Percentiles rank a stretch among this genome's conserved stretches.
Evolutionary conservation across 2,329 filamentous ascomycete species (phyloP).

Genomic region (Paraphoma sp.): DNA sequence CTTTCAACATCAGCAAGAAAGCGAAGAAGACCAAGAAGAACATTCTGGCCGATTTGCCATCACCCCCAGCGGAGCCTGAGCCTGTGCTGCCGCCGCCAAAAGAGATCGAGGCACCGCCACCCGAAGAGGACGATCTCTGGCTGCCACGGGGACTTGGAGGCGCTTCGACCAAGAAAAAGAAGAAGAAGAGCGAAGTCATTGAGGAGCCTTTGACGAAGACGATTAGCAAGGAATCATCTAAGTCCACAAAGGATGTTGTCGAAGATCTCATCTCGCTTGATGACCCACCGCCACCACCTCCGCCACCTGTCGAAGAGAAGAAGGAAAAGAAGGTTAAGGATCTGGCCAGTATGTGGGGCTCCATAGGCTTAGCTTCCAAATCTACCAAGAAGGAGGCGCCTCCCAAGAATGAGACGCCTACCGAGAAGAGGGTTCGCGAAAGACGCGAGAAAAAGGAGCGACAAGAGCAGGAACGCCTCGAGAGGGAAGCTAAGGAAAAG

Average conservation of each 20-base stretch:
- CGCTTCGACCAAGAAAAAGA: slow-evolving; percentile 40
- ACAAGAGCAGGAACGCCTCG: slow-evolving; percentile 26
- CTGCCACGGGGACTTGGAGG: slow-evolving; percentile 22
- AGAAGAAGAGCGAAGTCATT: slow-evolving; percentile 39
- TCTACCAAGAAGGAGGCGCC: slow-evolving; percentile 32
- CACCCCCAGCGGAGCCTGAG: slow-evolving; percentile 54
- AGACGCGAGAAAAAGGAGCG: slow-evolving; percentile 38
- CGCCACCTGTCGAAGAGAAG: slow-evolving; percentile 24
- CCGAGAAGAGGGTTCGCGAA: slow-evolving; percentile 47
- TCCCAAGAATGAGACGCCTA: slow-evolving; percentile 44
- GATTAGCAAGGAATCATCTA: slow-evolving; percentile 34
- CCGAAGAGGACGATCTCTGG: slow-evolving; percentile 41
- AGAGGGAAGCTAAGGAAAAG: slow-evolving; percentile 53
- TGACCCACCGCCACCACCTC: slow-evolving; percentile 27
- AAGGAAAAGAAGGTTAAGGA: slow-evolving; percentile 32
- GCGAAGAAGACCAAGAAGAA: slow-evolving; percentile 63
- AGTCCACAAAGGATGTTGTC: slow-evolving; percentile 41
- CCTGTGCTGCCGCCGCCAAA: slow-evolving; percentile 56
- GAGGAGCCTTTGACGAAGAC: slow-evolving; percentile 41
- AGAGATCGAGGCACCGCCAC: slow-evolving; percentile 54
- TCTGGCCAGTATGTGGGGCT: not conserved
- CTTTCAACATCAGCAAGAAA: slow-evolving; percentile 57
- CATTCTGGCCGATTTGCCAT: slow-evolving; percentile 56
- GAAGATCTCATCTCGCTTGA: slow-evolving; percentile 44
- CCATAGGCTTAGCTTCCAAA: slow-evolving; percentile 10